Conservation (phyloP, 352 stramenopile genomes). For the Phytophthora palmivora region DNA sequence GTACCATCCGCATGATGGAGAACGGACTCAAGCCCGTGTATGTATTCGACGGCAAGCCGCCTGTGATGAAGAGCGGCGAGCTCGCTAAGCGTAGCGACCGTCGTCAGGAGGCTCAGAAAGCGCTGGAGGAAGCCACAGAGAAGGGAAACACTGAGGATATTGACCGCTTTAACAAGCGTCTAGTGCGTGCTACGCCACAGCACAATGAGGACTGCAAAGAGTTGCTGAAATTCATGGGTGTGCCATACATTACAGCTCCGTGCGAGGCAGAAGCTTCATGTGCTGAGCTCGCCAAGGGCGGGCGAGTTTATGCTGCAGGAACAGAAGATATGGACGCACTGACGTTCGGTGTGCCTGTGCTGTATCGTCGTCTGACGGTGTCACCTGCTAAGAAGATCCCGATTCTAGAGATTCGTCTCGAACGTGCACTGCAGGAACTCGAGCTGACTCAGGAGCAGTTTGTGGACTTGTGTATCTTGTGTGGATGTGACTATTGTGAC, state of each 20-base stretch:
- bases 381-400: constrained; percentile 90
- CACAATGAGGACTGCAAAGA: constrained; percentile 96
- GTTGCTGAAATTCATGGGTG: constrained; percentile 94
- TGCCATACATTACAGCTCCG: constrained; percentile 96
- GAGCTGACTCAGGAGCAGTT: constrained; percentile 95
- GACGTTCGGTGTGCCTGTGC: constrained; percentile 97
- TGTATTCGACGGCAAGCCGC: constrained; percentile 99
- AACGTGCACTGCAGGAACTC: constrained; percentile 93
- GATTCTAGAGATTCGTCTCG: constrained; percentile 92
- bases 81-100: constrained; percentile 94
- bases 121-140: constrained; percentile 87
- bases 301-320: constrained; percentile 94
- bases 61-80: constrained; percentile 97
- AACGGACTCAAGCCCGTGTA: constrained; percentile 98
- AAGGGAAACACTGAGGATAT: constrained; percentile 91
- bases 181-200: constrained; percentile 90
- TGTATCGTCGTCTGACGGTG: constrained; percentile 93
- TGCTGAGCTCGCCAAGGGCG: constrained; percentile 91
- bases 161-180: constrained; percentile 94
- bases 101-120: constrained; percentile 88
- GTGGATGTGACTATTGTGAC: constrained; percentile 99
- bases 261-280: constrained; percentile 99
- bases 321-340: constrained; percentile 99
- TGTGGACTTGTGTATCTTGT: constrained; percentile 99
- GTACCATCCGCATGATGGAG: constrained; percentile 98